Conservation (phyloP, 345 rosid genomes). For the Anacardium occidentale region DNA sequence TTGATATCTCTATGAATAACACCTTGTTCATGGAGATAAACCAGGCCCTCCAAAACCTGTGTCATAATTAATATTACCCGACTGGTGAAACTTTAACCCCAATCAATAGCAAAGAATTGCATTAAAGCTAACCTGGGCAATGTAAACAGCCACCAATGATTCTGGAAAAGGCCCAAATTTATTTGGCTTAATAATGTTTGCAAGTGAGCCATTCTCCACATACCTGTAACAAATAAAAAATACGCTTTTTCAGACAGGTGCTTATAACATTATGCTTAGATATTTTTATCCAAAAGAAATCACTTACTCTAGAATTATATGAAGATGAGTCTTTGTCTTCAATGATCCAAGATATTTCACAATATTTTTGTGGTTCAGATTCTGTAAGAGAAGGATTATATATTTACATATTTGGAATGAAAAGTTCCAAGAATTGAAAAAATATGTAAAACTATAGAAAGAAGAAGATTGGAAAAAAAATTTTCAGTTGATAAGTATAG, state of each 20-base stretch:
- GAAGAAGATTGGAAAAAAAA: not conserved
- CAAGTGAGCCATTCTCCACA: conserved; percentile 99
- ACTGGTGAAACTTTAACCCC: conserved; percentile 3
- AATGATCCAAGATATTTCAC: conserved; percentile 97
- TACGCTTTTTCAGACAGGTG: conserved; percentile 17
- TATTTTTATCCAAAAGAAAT: conserved; percentile 2
- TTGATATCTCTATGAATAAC: conserved; percentile 99
- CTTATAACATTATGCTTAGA: not conserved
- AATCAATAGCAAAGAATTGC: conserved; percentile 22
- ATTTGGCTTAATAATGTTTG: conserved; percentile 96
- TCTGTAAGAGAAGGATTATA: conserved; percentile 46
- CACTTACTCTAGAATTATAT: conserved; percentile 95
- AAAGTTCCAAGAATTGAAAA: not conserved
- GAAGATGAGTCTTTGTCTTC: conserved; percentile 93
- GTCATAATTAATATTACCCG: conserved; percentile 25
- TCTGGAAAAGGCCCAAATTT: conserved; percentile 99
- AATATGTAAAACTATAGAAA: not conserved
- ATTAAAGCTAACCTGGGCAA: conserved; percentile 80
- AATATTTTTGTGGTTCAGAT: conserved; percentile 94
- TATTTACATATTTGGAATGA: conserved; percentile 13
- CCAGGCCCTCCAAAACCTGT: conserved; percentile 96
- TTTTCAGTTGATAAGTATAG: too few species aligned
- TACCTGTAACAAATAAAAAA: conserved; percentile 53
- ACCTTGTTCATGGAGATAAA: conserved; percentile 97
- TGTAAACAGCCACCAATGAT: conserved; percentile 91